Evolutionary conservation across 371 early-diverging fungal genomes (phyloP).

Genomic region (Haplosporangium sp.): DNA sequence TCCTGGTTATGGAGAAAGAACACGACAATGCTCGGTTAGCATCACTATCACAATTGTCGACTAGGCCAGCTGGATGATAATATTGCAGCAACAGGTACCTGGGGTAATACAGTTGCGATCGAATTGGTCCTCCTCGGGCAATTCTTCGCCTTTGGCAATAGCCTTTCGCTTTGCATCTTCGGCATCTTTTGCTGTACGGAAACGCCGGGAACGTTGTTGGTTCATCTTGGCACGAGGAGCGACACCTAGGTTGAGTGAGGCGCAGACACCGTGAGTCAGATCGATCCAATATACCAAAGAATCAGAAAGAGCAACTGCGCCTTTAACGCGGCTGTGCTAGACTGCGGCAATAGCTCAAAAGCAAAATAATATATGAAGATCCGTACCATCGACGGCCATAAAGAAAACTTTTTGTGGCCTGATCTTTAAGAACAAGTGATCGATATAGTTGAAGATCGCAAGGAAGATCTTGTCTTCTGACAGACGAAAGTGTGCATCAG

Average conservation of each 20-base stretch:
- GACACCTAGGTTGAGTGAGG: conserved; percentile 68
- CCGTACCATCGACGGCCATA: conserved; percentile 94
- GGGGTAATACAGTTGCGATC: conserved; percentile 99
- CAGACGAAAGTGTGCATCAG: conserved; percentile 75
- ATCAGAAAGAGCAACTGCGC: not conserved
- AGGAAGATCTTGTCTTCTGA: conserved; percentile 96
- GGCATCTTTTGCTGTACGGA: conserved; percentile 92
- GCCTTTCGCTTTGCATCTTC: conserved; percentile 74
- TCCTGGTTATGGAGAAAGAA: conserved; percentile 49
- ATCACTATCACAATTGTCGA: not conserved
- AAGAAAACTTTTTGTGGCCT: conserved; percentile 96
- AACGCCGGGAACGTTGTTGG: conserved; percentile 98
- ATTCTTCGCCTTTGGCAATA: conserved; percentile 70
- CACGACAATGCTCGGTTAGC: not conserved
- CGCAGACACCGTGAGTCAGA: not conserved
- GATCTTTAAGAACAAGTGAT: conserved; percentile 91
- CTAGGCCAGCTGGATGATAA: not conserved
- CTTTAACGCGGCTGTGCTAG: not conserved
- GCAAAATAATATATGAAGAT: not conserved
- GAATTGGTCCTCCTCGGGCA: conserved; percentile 85
- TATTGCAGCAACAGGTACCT: conserved; percentile 68
- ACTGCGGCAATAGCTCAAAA: not conserved
- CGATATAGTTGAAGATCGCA: conserved; percentile 96
- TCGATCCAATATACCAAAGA: not conserved
- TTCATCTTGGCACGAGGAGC: conserved; percentile 99